These are phyloP conservation scores for Grigorovia jiainica DNA, from an alignment of 805 yeast species.

Conservation along the genomic window DNA sequence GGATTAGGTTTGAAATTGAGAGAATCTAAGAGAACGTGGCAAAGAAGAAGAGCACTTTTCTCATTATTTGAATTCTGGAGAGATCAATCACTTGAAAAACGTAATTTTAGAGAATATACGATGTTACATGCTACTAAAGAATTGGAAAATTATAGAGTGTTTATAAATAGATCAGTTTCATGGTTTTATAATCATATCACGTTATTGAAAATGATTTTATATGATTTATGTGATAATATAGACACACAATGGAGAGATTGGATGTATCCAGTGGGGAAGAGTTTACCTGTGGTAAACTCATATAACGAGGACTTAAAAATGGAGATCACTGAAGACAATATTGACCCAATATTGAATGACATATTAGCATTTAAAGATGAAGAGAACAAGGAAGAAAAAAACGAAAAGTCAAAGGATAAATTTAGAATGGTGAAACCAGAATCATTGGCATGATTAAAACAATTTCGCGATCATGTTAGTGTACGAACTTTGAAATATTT, in stretches of 20 bases:
- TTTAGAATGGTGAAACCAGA: no score
- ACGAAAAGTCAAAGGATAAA: no score
- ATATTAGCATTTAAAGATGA: slow-evolving; percentile 20
- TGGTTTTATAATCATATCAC: slow-evolving; percentile 32
- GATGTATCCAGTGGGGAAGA: slow-evolving; percentile 24
- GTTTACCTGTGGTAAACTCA: slow-evolving; percentile 22
- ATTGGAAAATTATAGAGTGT: slow-evolving; percentile 29
- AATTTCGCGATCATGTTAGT: no score
- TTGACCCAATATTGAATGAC: slow-evolving; percentile 23
- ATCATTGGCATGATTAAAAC: no score
- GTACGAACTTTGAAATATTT: neutral
- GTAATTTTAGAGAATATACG: slow-evolving; percentile 21
- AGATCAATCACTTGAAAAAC: slow-evolving; percentile 27
- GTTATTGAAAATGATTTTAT: slow-evolving; percentile 27
- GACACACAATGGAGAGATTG: slow-evolving; percentile 30
- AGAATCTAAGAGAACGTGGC: slow-evolving; percentile 31
- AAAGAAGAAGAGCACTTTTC: slow-evolving; percentile 28
- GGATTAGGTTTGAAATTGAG: slow-evolving; percentile 24
- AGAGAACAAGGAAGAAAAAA: no score
- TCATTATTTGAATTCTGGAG: slow-evolving; percentile 31
- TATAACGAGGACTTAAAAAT: slow-evolving; percentile 4
- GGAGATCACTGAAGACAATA: slow-evolving; percentile 14
- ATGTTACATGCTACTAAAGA: slow-evolving; percentile 29
- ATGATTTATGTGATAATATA: slow-evolving; percentile 27
- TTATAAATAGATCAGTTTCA: slow-evolving; percentile 29